These are phyloP conservation scores for Neofusicoccum laricinum DNA, from an alignment of 2,329 filamentous ascomycete genomes.

Conservation along the genomic window DNA sequence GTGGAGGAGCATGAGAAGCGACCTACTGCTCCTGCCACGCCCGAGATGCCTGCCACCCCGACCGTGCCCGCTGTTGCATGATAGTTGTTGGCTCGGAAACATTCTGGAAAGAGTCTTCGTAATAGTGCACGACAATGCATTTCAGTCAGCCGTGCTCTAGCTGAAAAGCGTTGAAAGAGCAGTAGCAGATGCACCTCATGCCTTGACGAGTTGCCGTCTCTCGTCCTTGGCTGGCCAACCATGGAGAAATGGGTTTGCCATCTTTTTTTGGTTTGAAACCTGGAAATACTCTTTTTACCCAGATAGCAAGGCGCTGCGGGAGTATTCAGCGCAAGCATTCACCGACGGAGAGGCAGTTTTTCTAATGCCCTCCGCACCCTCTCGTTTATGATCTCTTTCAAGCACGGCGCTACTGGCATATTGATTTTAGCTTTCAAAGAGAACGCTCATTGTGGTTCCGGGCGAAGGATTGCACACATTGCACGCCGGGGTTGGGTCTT, in stretches of 20 bases:
- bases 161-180: not conserved
- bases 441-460: not conserved
- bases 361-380: not conserved
- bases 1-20: conserved; percentile 47
- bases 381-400: not conserved
- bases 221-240: not conserved
- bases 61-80: not conserved
- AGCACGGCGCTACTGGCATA: conserved; percentile 9
- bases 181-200: not conserved
- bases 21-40: not conserved
- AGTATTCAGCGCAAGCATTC: not conserved
- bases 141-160: not conserved
- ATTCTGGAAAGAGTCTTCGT: too few species aligned
- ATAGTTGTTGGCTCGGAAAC: not conserved
- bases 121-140: not conserved
- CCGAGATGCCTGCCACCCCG: not conserved
- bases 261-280: not conserved
- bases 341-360: not conserved
- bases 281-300: not conserved
- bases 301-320: not conserved
- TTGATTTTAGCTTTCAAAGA: not conserved
- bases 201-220: not conserved
- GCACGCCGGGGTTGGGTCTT: not conserved
- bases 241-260: not conserved
- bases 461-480: not conserved